Base-by-base conservation (phyloP, 257 asterid species). In the Solanum sejunctum region DNA sequence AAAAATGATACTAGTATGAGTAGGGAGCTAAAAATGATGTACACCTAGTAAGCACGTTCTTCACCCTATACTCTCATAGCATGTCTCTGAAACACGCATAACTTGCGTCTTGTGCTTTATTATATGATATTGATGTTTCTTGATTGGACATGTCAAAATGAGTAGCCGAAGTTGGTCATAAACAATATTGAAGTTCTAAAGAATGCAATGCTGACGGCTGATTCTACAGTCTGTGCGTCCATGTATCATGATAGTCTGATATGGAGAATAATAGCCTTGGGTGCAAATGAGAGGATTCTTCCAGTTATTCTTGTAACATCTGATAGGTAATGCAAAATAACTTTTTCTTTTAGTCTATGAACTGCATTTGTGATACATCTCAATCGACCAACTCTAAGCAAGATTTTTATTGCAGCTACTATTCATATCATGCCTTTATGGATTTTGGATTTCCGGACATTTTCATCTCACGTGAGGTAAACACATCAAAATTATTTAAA, bases 391-490 rank as follows among this genome's bases (percentile, higher is more conserved):
- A 77, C 17, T 51, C 63, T 77, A 15, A 51, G 21, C 79, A 63
- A 63, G 49, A 64, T 23, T 49, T 5, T 83, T 85, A 88, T 32
- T 91, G 93, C 98, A 96, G 98, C 90, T 96, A 96, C 87, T 96
- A 96, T 85, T 96, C 99, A 9, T 93, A 93, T 84, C 92, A 83
- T 85, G 95, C 99, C 87, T 95, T 89, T 87, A 90, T 95, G 82
- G 99, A 96, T 88, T 95, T 93, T 88, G 99, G 98, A 86, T 93
- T 93, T 87, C 98, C 97, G 15, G 98, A 96, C 84, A 87, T 96
- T 85, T 96, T 96, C 90, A 87, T 95, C 88, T 96, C 99, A 69
- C 98, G 99, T 84, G 99, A 95, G 99, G 99, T 96, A 90, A 87
- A 21, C 58, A 51, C 82, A 77, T 51, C 47, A 77, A n/a, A 51